Evolutionary conservation across 176 grass and related monocot genomes (phyloP).

Genomic region (Carex cristatella): DNA sequence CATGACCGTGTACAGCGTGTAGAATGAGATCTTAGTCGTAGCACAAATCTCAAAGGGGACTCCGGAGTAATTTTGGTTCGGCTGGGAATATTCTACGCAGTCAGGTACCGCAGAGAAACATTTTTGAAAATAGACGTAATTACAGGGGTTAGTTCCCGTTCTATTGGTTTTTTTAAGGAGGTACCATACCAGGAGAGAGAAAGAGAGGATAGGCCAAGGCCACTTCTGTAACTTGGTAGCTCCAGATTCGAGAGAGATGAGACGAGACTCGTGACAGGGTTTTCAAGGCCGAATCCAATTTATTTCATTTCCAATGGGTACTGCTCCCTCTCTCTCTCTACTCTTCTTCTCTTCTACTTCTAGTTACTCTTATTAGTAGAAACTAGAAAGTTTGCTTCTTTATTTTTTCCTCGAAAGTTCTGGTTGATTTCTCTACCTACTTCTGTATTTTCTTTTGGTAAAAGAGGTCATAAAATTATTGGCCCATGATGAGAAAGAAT

Average conservation of each 20-base stretch:
- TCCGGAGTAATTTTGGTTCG: too few species aligned
- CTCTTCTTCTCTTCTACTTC: not conserved
- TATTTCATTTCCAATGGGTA: slow-evolving; percentile 8
- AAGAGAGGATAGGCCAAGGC: not conserved
- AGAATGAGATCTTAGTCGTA: too few species aligned
- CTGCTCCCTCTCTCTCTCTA: not conserved
- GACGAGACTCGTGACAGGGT: not conserved
- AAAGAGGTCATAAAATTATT: not conserved
- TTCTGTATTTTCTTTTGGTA: not conserved
- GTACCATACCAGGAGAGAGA: not conserved
- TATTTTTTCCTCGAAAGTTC: not conserved
- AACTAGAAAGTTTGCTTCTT: not conserved
- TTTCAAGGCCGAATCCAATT: not conserved
- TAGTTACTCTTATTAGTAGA: not conserved
- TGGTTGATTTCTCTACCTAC: not conserved
- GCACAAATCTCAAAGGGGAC: too few species aligned
- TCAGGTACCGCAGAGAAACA: too few species aligned
- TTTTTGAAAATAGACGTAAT: not conserved
- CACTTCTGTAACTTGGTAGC: not conserved
- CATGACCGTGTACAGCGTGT: too few species aligned
- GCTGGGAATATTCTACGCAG: too few species aligned
- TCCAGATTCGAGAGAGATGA: not conserved
- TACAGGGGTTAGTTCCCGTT: not conserved
- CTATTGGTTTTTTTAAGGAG: not conserved
- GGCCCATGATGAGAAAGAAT: not conserved